phyloP scores from a whole-genome alignment of 805 yeast genomes.

The Yamadazyma ubonensis region DNA sequence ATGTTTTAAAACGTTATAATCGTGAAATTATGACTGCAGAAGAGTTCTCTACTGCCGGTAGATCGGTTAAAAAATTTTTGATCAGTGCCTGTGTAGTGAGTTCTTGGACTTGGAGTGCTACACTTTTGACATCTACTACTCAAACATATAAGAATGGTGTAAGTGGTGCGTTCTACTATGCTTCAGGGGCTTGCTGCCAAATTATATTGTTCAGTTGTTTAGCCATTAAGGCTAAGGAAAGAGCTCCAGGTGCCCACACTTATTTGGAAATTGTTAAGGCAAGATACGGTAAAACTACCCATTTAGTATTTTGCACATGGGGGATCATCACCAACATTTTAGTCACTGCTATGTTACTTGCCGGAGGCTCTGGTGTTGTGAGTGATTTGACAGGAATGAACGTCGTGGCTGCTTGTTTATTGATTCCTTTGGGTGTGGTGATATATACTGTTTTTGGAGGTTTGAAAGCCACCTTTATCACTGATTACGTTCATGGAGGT shows the following conservation, averaged over 20 bases:
- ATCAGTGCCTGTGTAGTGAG: slow-evolving; percentile 89
- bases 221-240: slow-evolving; percentile 84
- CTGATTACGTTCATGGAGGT: slow-evolving; percentile 44
- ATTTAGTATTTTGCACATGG: slow-evolving; percentile 67
- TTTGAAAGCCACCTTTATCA: slow-evolving; percentile 46
- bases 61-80: slow-evolving; percentile 80
- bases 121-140: slow-evolving; percentile 50
- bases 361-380: slow-evolving; percentile 88
- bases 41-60: slow-evolving; percentile 91
- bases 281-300: slow-evolving; percentile 78
- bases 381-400: slow-evolving; percentile 75
- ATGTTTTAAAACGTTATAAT: slow-evolving; percentile 71
- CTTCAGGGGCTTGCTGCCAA: slow-evolving; percentile 90
- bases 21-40: slow-evolving; percentile 88
- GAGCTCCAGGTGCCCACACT: slow-evolving; percentile 91
- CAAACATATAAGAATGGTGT: slow-evolving; percentile 78
- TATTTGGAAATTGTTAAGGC: slow-evolving; percentile 80
- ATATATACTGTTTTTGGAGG: slow-evolving; percentile 45
- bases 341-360: slow-evolving; percentile 88
- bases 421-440: slow-evolving; percentile 77
- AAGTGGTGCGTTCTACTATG: slow-evolving; percentile 78
- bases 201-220: slow-evolving; percentile 80
- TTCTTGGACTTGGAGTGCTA: slow-evolving; percentile 77
- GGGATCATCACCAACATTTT: slow-evolving; percentile 85
- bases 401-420: slow-evolving; percentile 75